Evolutionary conservation across 208 protist genomes (phyloP).

Genomic region (Wallacemonas rigidus): DNA sequence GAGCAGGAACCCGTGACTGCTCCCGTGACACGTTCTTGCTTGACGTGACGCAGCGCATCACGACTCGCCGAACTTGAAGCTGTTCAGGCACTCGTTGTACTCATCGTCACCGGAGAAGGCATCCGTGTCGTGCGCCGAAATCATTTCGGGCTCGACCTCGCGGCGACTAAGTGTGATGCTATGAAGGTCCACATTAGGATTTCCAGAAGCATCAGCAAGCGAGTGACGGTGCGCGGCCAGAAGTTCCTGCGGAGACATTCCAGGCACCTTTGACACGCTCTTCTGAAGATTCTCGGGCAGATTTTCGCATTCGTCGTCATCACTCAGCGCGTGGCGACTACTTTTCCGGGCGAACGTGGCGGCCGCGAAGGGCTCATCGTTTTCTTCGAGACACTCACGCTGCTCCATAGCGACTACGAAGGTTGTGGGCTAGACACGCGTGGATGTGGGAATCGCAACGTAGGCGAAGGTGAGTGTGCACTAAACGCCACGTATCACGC

Average conservation of each 20-base stretch:
- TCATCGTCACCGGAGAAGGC: slow-evolving; percentile 29
- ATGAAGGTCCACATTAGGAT: slow-evolving; percentile 44
- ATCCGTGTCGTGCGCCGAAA: slow-evolving; percentile 12
- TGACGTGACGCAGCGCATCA: neutral
- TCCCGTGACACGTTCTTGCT: neutral
- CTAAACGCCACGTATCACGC: too few species aligned
- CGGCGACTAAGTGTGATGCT: slow-evolving; percentile 79
- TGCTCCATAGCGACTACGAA: neutral
- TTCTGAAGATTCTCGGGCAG: slow-evolving; percentile 44
- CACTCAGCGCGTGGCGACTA: slow-evolving; percentile 17
- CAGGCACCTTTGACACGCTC: slow-evolving; percentile 58
- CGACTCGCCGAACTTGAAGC: slow-evolving; percentile 45
- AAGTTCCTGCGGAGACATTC: slow-evolving; percentile 64
- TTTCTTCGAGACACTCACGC: slow-evolving; percentile 17
- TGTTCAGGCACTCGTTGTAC: slow-evolving; percentile 41
- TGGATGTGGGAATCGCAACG: too few species aligned
- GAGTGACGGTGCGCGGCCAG: slow-evolving; percentile 59
- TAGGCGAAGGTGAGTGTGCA: too few species aligned
- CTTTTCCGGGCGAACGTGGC: slow-evolving; percentile 47
- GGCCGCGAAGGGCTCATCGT: slow-evolving; percentile 33
- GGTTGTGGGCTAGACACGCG: too few species aligned
- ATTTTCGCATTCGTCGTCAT: slow-evolving; percentile 30
- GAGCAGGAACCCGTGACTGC: too few species aligned
- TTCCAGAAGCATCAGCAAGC: slow-evolving; percentile 40
- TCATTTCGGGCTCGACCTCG: slow-evolving; percentile 52